Evolutionary conservation across 2,329 filamentous ascomycete genomes (phyloP).

Genomic region (Fusarium annulatum): DNA sequence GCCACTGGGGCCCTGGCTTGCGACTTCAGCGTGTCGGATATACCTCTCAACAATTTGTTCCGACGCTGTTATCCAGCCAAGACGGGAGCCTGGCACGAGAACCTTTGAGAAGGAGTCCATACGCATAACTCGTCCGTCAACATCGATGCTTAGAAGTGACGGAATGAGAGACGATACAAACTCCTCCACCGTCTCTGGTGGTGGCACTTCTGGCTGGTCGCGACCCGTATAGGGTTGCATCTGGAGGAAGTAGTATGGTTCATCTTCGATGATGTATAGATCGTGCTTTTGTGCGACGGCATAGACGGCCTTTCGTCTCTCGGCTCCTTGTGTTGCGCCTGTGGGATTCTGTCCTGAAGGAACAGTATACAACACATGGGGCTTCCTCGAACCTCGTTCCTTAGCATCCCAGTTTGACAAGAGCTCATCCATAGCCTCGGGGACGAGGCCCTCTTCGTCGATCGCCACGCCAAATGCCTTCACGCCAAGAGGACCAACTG

Average conservation of each 20-base stretch:
- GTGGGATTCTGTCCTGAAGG: constrained; percentile 91
- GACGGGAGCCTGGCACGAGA: constrained; percentile 80
- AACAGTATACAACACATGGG: constrained; percentile 69
- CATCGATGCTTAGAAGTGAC: constrained; percentile 81
- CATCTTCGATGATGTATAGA: constrained; percentile 88
- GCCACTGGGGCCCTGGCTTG: constrained; percentile 86
- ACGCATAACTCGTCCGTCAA: constrained; percentile 87
- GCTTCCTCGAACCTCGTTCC: constrained; percentile 59
- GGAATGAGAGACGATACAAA: constrained; percentile 75
- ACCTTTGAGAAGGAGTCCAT: constrained; percentile 96
- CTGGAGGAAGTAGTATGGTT: constrained; percentile 95
- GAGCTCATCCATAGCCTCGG: constrained; percentile 63
- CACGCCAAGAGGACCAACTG: constrained; percentile 64
- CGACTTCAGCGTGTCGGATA: constrained; percentile 82
- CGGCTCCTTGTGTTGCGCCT: constrained; percentile 79
- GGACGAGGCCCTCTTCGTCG: constrained; percentile 65
- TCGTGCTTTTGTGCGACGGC: constrained; percentile 84
- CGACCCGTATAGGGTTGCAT: constrained; percentile 78
- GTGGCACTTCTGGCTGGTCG: constrained; percentile 60
- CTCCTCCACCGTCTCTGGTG: constrained; percentile 71
- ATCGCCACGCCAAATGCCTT: constrained; percentile 62
- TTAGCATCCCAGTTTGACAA: constrained; percentile 62
- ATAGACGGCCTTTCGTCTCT: constrained; percentile 79
- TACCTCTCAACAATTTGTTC: constrained; percentile 87
- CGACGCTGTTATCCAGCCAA: constrained; percentile 90